A percentile compares a stretch with the other conserved stretches of the same genome.
Conservation (phyloP, 2,329 filamentous ascomycete species). For the Talaromyces albobiverticillius region DNA sequence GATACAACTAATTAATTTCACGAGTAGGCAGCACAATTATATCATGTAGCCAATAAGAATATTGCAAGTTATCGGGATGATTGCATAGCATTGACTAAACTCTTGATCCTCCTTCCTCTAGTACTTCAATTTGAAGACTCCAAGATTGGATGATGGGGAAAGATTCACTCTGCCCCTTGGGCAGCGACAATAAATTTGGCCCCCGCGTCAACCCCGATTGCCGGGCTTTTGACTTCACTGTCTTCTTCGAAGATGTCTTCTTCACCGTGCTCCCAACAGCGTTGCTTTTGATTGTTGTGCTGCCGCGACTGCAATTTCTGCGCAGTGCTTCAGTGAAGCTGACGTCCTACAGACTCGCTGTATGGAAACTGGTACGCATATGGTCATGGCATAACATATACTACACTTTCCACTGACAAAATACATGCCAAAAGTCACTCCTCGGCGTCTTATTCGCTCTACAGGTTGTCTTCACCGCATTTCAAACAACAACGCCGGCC, state of each 20-base stretch:
- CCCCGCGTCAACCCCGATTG: conserved; percentile 17
- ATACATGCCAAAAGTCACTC: conserved; percentile 9
- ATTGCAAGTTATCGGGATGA: no score
- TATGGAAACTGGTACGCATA: conserved; percentile 19
- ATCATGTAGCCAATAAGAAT: no score
- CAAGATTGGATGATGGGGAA: neutral
- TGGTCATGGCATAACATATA: neutral
- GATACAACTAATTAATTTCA: no score
- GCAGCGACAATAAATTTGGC: conserved; percentile 4
- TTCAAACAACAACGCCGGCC: conserved; percentile 27
- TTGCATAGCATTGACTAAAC: no score
- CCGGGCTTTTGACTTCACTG: conserved; percentile 43
- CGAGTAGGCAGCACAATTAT: no score
- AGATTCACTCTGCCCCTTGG: neutral
- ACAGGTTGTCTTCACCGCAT: conserved; percentile 35
- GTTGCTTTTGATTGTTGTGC: conserved; percentile 28
- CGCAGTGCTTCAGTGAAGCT: conserved; percentile 19
- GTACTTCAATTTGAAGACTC: no score
- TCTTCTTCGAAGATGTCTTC: conserved; percentile 45
- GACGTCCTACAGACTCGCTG: neutral
- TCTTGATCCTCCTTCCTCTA: no score
- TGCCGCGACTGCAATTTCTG: neutral
- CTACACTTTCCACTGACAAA: neutral
- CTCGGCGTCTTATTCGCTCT: conserved; percentile 31
- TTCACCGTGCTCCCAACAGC: conserved; percentile 35